These are phyloP conservation scores for Hordeum pubiflorum DNA, from an alignment of 202 grass and related monocot genomes.

Conservation along the genomic window DNA sequence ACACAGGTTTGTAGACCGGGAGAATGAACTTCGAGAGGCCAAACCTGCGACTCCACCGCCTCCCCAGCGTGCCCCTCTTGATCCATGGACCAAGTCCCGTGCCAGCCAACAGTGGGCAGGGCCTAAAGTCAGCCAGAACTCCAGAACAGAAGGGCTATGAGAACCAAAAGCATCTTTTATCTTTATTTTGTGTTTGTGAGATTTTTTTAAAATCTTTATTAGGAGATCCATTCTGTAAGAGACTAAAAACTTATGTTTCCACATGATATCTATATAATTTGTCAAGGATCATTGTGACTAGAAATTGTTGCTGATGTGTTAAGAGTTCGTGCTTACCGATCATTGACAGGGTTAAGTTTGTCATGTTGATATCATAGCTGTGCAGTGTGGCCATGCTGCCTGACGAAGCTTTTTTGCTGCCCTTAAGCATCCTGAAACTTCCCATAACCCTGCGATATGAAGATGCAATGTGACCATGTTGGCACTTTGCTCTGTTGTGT, in stretches of 20 bases:
- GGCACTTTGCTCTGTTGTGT: background rate
- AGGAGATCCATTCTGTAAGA: background rate
- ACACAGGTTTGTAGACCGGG: constrained; percentile 78
- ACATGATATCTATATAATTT: background rate
- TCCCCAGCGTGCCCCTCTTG: constrained; percentile 51
- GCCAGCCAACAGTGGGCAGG: constrained; percentile 62
- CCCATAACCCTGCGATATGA: background rate
- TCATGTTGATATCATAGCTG: background rate
- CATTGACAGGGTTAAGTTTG: background rate
- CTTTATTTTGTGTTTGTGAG: background rate
- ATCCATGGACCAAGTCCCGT: constrained; percentile 77
- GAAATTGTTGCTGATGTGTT: background rate
- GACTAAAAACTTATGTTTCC: background rate
- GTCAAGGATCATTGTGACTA: background rate
- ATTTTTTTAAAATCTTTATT: background rate
- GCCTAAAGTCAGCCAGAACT: constrained; percentile 44
- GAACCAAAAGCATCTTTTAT: background rate
- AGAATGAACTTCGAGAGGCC: constrained; percentile 81
- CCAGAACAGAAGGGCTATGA: constrained; percentile 49
- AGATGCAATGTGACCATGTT: background rate
- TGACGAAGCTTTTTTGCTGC: background rate
- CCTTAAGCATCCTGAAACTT: background rate
- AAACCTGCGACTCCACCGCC: constrained; percentile 56
- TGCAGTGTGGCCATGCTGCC: background rate
- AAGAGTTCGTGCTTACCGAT: background rate